Evolutionary conservation across 2,329 filamentous ascomycete species (phyloP).

Genomic region (Cladosporium sp.): DNA sequence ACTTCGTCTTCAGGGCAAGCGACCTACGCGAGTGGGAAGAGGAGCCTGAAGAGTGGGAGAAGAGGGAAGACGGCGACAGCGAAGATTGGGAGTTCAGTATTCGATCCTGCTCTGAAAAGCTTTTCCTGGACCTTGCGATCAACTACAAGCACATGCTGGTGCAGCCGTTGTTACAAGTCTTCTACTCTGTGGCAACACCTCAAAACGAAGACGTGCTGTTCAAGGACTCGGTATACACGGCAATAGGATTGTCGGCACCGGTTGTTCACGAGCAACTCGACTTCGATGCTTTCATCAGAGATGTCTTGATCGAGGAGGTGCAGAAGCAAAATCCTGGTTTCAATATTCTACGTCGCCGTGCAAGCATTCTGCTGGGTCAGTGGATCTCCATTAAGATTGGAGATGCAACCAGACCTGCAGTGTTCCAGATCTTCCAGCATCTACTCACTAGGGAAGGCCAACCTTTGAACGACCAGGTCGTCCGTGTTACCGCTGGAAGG

Average conservation of each 20-base stretch:
- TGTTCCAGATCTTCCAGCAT: slow-evolving; percentile 89
- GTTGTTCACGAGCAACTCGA: slow-evolving; percentile 75
- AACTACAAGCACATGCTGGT: slow-evolving; percentile 83
- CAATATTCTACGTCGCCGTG: slow-evolving; percentile 82
- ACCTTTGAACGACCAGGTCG: slow-evolving; percentile 82
- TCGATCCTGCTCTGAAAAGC: slow-evolving; percentile 86
- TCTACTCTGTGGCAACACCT: slow-evolving; percentile 70
- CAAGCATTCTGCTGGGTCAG: slow-evolving; percentile 84
- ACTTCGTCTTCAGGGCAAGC: slow-evolving; percentile 81
- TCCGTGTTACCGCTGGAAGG: slow-evolving; percentile 85
- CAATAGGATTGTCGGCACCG: slow-evolving; percentile 81
- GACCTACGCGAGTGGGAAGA: slow-evolving; percentile 93
- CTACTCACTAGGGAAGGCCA: slow-evolving; percentile 73
- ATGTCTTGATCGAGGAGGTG: slow-evolving; percentile 75
- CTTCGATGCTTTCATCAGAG: slow-evolving; percentile 77
- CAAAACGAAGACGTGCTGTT: slow-evolving; percentile 71
- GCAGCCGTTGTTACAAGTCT: slow-evolving; percentile 78
- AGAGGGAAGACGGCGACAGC: slow-evolving; percentile 79
- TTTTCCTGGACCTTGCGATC: slow-evolving; percentile 88
- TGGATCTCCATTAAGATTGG: slow-evolving; percentile 82
- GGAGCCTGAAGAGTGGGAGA: slow-evolving; percentile 94
- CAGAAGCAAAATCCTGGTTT: slow-evolving; percentile 68
- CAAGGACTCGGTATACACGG: slow-evolving; percentile 94
- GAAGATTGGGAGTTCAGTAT: slow-evolving; percentile 92
- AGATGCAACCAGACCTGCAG: slow-evolving; percentile 66